A percentile compares a stretch with the other conserved stretches of the same genome.
phyloP scores from a whole-genome alignment of 306 rosid genomes.

The Dicorynia guianensis region DNA sequence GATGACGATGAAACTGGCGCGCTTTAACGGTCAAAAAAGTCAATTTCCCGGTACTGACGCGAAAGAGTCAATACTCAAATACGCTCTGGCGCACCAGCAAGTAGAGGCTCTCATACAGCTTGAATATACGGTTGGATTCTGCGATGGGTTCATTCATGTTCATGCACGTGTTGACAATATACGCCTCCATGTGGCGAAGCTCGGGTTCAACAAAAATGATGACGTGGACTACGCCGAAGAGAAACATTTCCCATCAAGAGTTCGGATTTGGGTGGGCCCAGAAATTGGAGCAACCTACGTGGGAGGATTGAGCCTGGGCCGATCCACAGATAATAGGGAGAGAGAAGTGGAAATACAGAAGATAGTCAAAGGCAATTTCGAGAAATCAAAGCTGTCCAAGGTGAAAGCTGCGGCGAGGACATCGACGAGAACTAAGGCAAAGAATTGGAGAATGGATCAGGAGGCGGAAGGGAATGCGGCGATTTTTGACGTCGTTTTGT shows the following conservation, averaged over 20 bases:
- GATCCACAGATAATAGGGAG: slow-evolving; percentile 74
- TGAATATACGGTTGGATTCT: slow-evolving; percentile 68
- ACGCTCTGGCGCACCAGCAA: slow-evolving; percentile 86
- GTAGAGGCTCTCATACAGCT: slow-evolving; percentile 82
- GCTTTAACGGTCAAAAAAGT: slow-evolving; percentile 38
- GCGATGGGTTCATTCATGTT: slow-evolving; percentile 76
- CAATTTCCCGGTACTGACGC: slow-evolving; percentile 56
- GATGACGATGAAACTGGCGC: slow-evolving; percentile 64
- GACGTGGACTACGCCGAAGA: slow-evolving; percentile 67
- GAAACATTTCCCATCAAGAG: slow-evolving; percentile 75
- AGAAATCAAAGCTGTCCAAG: slow-evolving; percentile 43
- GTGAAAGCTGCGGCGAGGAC: slow-evolving; percentile 54
- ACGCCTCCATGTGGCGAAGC: slow-evolving; percentile 68
- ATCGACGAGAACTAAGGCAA: slow-evolving; percentile 48
- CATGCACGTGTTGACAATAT: slow-evolving; percentile 76
- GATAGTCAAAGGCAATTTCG: slow-evolving; percentile 60
- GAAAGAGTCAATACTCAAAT: slow-evolving; percentile 68
- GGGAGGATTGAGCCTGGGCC: slow-evolving; percentile 74
- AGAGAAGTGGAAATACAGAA: slow-evolving; percentile 66
- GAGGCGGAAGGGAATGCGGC: slow-evolving; percentile 89
- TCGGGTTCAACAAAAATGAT: slow-evolving; percentile 57
- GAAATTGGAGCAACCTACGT: slow-evolving; percentile 85
- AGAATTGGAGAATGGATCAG: slow-evolving; percentile 90
- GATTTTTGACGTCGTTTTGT: slow-evolving; percentile 70
- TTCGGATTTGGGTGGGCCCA: slow-evolving; percentile 85